Base-by-base conservation (phyloP, 768 basidiomycete species). In the Pulveroboletus sp. region DNA sequence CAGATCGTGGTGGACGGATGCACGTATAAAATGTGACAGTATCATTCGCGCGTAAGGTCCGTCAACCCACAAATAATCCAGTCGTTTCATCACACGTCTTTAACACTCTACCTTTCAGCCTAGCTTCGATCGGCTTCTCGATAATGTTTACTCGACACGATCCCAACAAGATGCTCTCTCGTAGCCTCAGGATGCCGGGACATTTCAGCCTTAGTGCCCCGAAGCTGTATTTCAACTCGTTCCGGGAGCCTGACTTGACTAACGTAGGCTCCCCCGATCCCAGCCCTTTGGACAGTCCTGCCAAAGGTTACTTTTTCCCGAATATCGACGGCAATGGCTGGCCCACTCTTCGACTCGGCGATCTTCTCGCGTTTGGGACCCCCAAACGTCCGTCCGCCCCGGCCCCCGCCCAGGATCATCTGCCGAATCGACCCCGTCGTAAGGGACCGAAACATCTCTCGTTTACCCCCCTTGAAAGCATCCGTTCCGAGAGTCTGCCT, bases 141-240 rank as follows among this genome's bases (percentile, higher is more conserved):
- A 50, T 41, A 30, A 63, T 68, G 67, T 63, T 57, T 27, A 43
- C 45, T 13, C 55, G 52, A 10, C 54, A n/a, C 32, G 48, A 59
- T 26, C 62, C 60, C 13, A 53, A 53, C 39, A 63, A 52, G 27
- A 26, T 22, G 7, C 16, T 31, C 59, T n/a, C 56, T 65, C 64
- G 58, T 55, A 63, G 65, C 12, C 22, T 60, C 63, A 66, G 63
- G 60, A 30, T 62, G 26, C 29, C 35, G 13, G 50, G 61, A 38
- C 53, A 49, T 16, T 7, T 61, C 45, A 51, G n/a, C n/a, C n/a
- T n/a, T n/a, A 22, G 17, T 29, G n/a, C 41, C 19, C 63, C 50
- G 5, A 54, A 17, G 47, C 55, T 42, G 22, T 57, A 42, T 51
- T 61, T 67, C 46, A 50, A 63, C 48, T 20, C 50, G 12, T 63